These are phyloP conservation scores for Larix kaempferi DNA, from an alignment of 75 land plant genomes.

Conservation along the genomic window DNA sequence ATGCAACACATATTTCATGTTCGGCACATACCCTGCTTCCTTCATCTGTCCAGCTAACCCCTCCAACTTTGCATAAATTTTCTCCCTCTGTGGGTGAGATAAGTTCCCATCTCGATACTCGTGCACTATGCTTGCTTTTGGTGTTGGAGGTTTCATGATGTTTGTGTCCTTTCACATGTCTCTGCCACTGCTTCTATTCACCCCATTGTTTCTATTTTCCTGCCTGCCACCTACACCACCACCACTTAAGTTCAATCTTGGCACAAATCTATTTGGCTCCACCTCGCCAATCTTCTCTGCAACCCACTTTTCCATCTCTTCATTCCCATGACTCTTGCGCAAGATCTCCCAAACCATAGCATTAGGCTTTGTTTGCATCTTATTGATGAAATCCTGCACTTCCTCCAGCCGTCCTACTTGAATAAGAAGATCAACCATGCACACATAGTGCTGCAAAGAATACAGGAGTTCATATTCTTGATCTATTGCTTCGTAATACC, in stretches of 20 bases:
- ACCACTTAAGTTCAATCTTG: neutral
- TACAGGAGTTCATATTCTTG: constrained; percentile 1
- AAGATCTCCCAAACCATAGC: constrained; percentile 9
- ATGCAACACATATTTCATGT: constrained; percentile 7
- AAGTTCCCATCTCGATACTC: constrained; percentile 47
- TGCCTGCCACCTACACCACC: neutral
- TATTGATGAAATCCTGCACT: constrained; percentile 4
- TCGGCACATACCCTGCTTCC: constrained; percentile 41
- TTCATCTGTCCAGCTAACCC: constrained; percentile 31
- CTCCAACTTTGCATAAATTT: constrained; percentile 40
- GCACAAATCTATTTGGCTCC: neutral
- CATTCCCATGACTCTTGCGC: constrained; percentile 7
- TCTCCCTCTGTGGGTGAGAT: constrained; percentile 30
- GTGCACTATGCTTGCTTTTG: constrained; percentile 20
- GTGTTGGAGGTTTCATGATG: constrained; percentile 2
- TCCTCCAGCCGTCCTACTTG: neutral
- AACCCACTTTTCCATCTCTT: constrained; percentile 10
- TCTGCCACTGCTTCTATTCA: neutral
- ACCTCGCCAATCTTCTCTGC: constrained; percentile 4
- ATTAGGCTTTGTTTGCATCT: neutral
- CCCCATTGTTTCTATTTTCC: neutral
- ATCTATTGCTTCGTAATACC: constrained; percentile 1
- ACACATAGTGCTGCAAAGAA: constrained; percentile 5
- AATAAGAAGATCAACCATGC: constrained; percentile 10
- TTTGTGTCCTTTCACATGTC: neutral